Evolutionary conservation across 2,329 filamentous ascomycete species (phyloP), one percentile per base, ranked within the genome.

Genomic region (Lizonia empirigonia): DNA sequence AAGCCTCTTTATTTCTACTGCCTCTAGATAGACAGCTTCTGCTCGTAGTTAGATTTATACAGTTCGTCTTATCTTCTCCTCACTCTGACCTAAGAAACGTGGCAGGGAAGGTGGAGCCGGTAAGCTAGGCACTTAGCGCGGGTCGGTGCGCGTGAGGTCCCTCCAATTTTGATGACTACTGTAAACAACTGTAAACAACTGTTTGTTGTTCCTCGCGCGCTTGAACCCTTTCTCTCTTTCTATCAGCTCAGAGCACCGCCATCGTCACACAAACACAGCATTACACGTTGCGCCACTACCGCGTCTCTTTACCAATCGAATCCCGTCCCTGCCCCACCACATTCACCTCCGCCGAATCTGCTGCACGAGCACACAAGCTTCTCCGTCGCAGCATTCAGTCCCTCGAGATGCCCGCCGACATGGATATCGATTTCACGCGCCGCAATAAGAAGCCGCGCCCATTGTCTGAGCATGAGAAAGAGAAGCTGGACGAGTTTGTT

Each of bases 401-500:
- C 45, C 40, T 27, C 29, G 22, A 38, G 37, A 73, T 71, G 68
- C 58, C 69, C 36, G 60, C 59, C 37, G 65, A 67, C 32, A 66
- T 82, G 72, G 83, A 87, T 67, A 91, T 96, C 68, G 93, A 97
- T 77, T 84, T 84, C 64, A 87, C 81, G 65, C 86, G 93, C 73
- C 89, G 93, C 72, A 97, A 97, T 79, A 88, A 89, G 78, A 84
- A 85, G 72, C 90, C 94, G 33, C 86, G 93, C 55, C 83, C 87
- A 56, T 78, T 99, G 50, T 85, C 87, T 24, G 91, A 97, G 58
- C 77, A 82, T 15, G 94, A 99, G 81, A 86, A 89, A 60, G 85
- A 88, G 61, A 85, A 88, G 54, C 81, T 99, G 52, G 91, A 97
- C 56, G 92, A 97, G 74, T 97, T 90, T 71, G 85, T 94, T 62